Base-by-base conservation (phyloP, 257 asterid genomes). In the Jaltomata sinuosa region DNA sequence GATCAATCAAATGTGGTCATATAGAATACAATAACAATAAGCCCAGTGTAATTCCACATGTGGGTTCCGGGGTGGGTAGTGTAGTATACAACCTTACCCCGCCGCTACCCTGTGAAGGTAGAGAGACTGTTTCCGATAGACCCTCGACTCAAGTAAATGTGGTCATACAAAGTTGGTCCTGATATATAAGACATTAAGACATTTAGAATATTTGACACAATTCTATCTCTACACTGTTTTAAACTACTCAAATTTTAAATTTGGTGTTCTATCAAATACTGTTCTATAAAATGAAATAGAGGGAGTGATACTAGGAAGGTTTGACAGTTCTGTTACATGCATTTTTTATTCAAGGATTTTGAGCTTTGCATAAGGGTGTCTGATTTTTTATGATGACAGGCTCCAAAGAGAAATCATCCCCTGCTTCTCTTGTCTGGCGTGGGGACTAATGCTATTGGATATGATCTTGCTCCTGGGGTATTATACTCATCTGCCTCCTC, bases 381-480 rank as follows among this genome's bases (percentile, higher is more conserved):
- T 21, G 45, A 40, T 80, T 50, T 74, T 34, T 11, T 15, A 40
- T 49, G 64, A 65, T 55, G 36, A 27, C 79, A 96, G 99, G 98
- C 94, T 40, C 94, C 98, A 22, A 88, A 88, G 49, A 93, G 98
- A 89, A 95, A 94, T 87, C 98, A 97, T 88, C 98, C 98, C 18
- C 90, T 97, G 87, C 87, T 97, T 88, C 91, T 97, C 90, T 86
- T 96, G 84, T 97, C 99, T 1, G 98, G 98, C 32, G 98, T 95
- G 74, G 99, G 97, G 84, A 97, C 98, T 84, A 97, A 97, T 89
- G 99, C 98, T 61, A 91, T 97, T 85, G 98, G 98, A 90, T 97
- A 96, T 89, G 99, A 97, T 90, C 97, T 97, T 81, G 87, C 98
- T 81, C 95, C 98, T 71, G 99, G 86, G 98, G 98, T 96, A 82